Evolutionary conservation across 257 asterid genomes (phyloP).

Genomic region (Solanum tarapatanum): DNA sequence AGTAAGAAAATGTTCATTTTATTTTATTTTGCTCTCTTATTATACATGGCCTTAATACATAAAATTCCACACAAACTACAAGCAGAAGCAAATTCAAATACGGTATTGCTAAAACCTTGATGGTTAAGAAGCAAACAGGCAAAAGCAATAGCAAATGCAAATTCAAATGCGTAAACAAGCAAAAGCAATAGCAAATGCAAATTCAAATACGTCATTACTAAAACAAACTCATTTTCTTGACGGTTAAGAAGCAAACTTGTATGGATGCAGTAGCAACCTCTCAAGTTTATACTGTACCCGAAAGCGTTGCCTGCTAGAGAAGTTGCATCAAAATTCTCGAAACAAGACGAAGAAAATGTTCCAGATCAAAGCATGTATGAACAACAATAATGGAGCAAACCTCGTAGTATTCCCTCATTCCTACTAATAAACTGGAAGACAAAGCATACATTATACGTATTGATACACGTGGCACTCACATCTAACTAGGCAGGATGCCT

Average conservation of each 20-base stretch:
- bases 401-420: neutral
- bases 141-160: neutral
- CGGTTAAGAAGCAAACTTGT: neutral
- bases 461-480: conserved; percentile 3
- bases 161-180: neutral
- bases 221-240: neutral
- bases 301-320: neutral
- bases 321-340: neutral
- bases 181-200: neutral
- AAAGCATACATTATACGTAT: neutral
- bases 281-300: neutral
- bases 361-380: neutral
- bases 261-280: neutral
- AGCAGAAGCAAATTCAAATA: neutral
- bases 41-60: neutral
- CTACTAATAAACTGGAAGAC: neutral
- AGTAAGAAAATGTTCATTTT: neutral
- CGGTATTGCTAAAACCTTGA: neutral
- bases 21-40: neutral
- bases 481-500: neutral
- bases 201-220: neutral
- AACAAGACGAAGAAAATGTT: neutral
- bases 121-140: neutral
- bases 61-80: neutral
- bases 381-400: neutral